A percentile compares a stretch with the other conserved stretches of the same genome.
phyloP scores from a whole-genome alignment of 352 stramenopile species.

The Pythium dissotocum region DNA sequence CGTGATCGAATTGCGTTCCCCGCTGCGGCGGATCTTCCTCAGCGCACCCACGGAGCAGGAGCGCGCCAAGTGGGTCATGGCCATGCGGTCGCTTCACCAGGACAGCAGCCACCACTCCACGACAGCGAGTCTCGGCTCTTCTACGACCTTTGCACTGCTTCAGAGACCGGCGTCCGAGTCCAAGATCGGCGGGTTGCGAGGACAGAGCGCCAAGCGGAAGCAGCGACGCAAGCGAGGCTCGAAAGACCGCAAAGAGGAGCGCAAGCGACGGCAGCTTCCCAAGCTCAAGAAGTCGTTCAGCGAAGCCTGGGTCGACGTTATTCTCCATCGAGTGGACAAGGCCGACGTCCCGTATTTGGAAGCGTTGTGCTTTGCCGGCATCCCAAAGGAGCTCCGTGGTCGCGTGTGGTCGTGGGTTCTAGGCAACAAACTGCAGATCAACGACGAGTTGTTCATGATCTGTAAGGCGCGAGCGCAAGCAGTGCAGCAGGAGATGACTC shows the following conservation, averaged over 20 bases:
- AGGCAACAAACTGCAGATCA: constrained; percentile 83
- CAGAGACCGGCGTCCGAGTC: constrained; percentile 46
- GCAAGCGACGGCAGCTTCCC: constrained; percentile 54
- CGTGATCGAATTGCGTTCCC: constrained; percentile 71
- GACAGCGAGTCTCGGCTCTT: constrained; percentile 20
- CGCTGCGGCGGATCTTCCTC: constrained; percentile 53
- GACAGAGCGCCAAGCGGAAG: constrained; percentile 26
- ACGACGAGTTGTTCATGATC: constrained; percentile 84
- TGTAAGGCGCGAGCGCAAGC: constrained; percentile 74
- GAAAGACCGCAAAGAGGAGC: constrained; percentile 64
- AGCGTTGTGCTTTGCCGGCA: constrained; percentile 75
- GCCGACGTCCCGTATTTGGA: constrained; percentile 40
- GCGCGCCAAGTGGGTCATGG: constrained; percentile 55
- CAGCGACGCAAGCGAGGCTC: constrained; percentile 46
- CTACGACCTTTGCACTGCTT: constrained; percentile 27
- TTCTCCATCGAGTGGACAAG: constrained; percentile 40
- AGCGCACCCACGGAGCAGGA: constrained; percentile 81
- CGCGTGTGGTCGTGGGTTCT: constrained; percentile 80
- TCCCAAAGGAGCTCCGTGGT: constrained; percentile 81
- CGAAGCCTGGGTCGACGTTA: constrained; percentile 72
- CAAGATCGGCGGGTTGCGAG: constrained; percentile 29
- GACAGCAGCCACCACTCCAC: constrained; percentile 27
- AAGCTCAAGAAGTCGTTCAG: constrained; percentile 78
- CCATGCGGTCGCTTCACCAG: constrained; percentile 49
- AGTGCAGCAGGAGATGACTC: constrained; percentile 71